Conservation (phyloP, 495 filamentous ascomycete species). For the Cercophora sp. region DNA sequence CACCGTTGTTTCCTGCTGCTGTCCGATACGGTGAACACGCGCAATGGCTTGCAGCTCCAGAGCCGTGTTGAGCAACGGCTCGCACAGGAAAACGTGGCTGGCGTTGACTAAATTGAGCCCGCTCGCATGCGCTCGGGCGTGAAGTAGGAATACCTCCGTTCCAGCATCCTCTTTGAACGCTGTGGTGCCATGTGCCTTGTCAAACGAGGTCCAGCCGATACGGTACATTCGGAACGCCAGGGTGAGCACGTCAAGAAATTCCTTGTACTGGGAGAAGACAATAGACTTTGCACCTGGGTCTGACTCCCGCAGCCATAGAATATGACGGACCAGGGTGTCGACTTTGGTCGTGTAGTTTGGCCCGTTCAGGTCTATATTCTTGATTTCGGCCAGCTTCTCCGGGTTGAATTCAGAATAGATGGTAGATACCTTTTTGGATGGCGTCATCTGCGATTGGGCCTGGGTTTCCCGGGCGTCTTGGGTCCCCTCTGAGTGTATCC, state of each 20-base stretch:
- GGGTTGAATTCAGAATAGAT: slow-evolving; percentile 78
- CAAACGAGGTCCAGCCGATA: slow-evolving; percentile 68
- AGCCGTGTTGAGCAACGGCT: slow-evolving; percentile 87
- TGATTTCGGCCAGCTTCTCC: slow-evolving; percentile 71
- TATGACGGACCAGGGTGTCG: slow-evolving; percentile 73
- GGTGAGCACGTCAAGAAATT: slow-evolving; percentile 72
- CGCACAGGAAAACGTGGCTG: slow-evolving; percentile 90
- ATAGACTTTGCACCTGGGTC: slow-evolving; percentile 89
- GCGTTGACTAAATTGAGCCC: slow-evolving; percentile 90
- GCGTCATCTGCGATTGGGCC: neutral
- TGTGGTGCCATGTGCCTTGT: slow-evolving; percentile 58
- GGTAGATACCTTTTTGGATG: slow-evolving; percentile 22
- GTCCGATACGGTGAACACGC: slow-evolving; percentile 89
- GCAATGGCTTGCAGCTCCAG: slow-evolving; percentile 93
- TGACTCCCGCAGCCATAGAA: slow-evolving; percentile 76
- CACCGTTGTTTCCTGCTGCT: slow-evolving; percentile 80
- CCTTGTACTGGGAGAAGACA: slow-evolving; percentile 77
- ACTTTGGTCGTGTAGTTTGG: slow-evolving; percentile 83
- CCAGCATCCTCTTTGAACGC: slow-evolving; percentile 71
- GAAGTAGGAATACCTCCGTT: slow-evolving; percentile 80
- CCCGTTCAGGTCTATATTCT: slow-evolving; percentile 68
- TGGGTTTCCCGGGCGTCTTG: neutral
- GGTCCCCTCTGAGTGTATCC: slow-evolving; percentile 60
- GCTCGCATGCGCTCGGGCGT: slow-evolving; percentile 81
- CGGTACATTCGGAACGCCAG: slow-evolving; percentile 61